phyloP scores from a whole-genome alignment of 495 filamentous ascomycete species.

The Clavariopsis aquatica region DNA sequence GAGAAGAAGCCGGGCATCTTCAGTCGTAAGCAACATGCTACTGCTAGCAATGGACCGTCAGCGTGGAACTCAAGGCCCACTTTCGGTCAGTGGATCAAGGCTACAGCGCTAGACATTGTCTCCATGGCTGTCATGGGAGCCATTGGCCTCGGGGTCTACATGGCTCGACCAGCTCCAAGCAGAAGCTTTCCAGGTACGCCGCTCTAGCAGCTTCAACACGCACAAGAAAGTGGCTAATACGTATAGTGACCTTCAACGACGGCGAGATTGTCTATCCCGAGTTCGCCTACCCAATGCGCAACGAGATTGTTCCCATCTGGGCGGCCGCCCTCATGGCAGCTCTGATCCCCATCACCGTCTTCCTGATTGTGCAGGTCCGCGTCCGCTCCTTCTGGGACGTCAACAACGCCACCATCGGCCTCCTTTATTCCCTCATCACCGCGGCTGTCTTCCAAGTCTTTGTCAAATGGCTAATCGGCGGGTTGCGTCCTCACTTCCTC shows the following conservation, averaged over 20 bases:
- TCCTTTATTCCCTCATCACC: slow-evolving; percentile 61
- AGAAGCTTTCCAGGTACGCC: slow-evolving; percentile 53
- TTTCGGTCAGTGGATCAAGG: slow-evolving; percentile 59
- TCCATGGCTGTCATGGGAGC: slow-evolving; percentile 59
- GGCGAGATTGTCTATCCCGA: slow-evolving; percentile 61
- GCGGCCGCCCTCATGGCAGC: slow-evolving; percentile 57
- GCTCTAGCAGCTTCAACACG: neutral
- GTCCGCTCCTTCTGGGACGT: slow-evolving; percentile 67
- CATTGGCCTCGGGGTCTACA: slow-evolving; percentile 61
- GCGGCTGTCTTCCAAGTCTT: slow-evolving; percentile 60
- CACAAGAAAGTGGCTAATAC: slow-evolving; percentile 1
- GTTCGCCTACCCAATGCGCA: slow-evolving; percentile 62
- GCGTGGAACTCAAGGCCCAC: slow-evolving; percentile 43
- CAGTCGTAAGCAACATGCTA: slow-evolving; percentile 1
- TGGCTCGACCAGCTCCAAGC: slow-evolving; percentile 56
- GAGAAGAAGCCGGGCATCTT: slow-evolving; percentile 22
- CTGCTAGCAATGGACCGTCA: slow-evolving; percentile 2
- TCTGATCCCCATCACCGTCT: slow-evolving; percentile 56
- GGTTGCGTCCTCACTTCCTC: slow-evolving; percentile 56
- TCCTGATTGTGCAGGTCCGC: slow-evolving; percentile 55
- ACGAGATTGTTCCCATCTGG: slow-evolving; percentile 65
- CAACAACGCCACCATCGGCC: slow-evolving; percentile 63
- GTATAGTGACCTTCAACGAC: slow-evolving; percentile 54
- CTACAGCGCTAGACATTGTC: slow-evolving; percentile 59
- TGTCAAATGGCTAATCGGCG: slow-evolving; percentile 55